Evolutionary conservation across 257 asterid genomes (phyloP).

Genomic region (Ehretia macrophylla): DNA sequence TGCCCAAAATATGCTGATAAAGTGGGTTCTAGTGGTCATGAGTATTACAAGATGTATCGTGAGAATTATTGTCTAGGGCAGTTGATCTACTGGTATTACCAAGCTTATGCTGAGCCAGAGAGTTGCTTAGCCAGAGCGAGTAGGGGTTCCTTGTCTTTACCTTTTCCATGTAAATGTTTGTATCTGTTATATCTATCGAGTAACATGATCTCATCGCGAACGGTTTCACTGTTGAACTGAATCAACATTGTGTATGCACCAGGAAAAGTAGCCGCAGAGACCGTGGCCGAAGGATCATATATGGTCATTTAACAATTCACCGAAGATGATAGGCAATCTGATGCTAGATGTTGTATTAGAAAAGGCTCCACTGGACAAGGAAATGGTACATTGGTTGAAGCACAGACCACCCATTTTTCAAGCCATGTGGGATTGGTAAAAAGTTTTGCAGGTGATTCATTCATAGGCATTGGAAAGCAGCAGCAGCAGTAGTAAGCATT

Average conservation of each 20-base stretch:
- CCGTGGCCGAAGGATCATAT: slow-evolving; percentile 88
- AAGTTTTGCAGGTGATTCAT: slow-evolving; percentile 40
- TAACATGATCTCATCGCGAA: not conserved
- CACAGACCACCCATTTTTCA: slow-evolving; percentile 73
- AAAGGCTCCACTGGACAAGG: slow-evolving; percentile 56
- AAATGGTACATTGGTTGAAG: slow-evolving; percentile 85
- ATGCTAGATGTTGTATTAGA: slow-evolving; percentile 72
- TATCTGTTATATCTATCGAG: too few species aligned
- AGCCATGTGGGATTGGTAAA: slow-evolving; percentile 87
- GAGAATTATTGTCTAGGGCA: slow-evolving; percentile 94
- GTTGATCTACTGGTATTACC: slow-evolving; percentile 83
- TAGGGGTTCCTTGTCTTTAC: slow-evolving; percentile 91
- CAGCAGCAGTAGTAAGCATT: too few species aligned
- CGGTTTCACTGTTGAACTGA: not conserved
- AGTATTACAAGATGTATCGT: slow-evolving; percentile 81
- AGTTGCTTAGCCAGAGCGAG: slow-evolving; percentile 64
- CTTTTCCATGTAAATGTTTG: slow-evolving; percentile 12
- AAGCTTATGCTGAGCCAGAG: slow-evolving; percentile 80
- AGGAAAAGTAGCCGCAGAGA: slow-evolving; percentile 92
- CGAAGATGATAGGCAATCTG: slow-evolving; percentile 74
- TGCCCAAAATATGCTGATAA: slow-evolving; percentile 84
- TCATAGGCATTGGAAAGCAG: slow-evolving; percentile 22
- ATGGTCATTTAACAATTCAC: slow-evolving; percentile 74
- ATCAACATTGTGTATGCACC: not conserved
- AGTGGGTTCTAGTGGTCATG: slow-evolving; percentile 81